Evolutionary conservation across 257 asterid species (phyloP).

Genomic region (Solanum paucissectum): DNA sequence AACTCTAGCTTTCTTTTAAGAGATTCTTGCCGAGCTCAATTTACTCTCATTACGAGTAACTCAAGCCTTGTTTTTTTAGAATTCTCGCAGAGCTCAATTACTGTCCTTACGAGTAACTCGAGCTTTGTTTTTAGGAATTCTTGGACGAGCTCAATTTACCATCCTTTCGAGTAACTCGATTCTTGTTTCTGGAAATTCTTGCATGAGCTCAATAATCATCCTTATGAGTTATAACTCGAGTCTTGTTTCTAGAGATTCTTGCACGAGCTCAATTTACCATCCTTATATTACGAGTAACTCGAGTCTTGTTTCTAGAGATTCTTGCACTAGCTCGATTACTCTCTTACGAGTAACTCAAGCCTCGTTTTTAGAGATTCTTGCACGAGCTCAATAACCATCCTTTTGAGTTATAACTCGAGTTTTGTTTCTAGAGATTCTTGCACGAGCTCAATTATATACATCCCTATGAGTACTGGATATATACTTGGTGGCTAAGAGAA

Average conservation of each 20-base stretch:
- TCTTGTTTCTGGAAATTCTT: not conserved
- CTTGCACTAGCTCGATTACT: not conserved
- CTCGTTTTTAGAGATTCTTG: not conserved
- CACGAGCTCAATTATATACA: not conserved
- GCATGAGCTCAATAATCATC: not conserved
- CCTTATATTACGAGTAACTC: not conserved
- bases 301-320: not conserved
- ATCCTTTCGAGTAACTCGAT: not conserved
- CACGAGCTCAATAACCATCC: not conserved
- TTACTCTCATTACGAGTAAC: not conserved
- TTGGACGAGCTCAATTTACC: not conserved
- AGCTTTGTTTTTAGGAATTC: not conserved
- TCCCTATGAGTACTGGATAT: not conserved
- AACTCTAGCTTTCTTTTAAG: not conserved
- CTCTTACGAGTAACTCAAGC: not conserved
- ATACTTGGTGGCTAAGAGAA: not conserved
- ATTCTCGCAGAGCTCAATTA: not conserved
- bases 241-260: not conserved
- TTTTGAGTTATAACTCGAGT: not conserved
- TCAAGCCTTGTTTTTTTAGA: not conserved
- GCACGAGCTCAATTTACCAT: not conserved
- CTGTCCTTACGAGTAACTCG: not conserved
- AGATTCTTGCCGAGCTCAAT: not conserved
- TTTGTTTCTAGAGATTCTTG: not conserved
- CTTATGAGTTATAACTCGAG: not conserved